Percentiles rank a stretch among this genome's conserved stretches.
These are phyloP conservation scores for Boletus reticuloceps DNA, from an alignment of 768 basidiomycete genomes.

Conservation along the genomic window DNA sequence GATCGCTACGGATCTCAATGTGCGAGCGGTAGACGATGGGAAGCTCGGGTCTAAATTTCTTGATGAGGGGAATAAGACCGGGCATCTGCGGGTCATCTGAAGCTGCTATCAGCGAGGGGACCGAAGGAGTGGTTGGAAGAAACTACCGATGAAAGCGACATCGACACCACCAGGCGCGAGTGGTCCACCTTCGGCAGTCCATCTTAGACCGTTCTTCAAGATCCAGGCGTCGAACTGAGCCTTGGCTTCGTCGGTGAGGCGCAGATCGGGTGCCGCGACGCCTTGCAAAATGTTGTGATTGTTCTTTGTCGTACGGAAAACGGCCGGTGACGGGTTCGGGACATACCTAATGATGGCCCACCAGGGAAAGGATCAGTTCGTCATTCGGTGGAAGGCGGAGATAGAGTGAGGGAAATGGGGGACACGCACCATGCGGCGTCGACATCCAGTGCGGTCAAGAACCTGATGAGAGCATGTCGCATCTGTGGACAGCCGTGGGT, in stretches of 20 bases:
- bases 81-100: conserved; percentile 92
- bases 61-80: conserved; percentile 90
- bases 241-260: conserved; percentile 76
- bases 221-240: conserved; percentile 86
- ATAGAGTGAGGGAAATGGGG: conserved; percentile 1
- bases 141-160: conserved; percentile 81
- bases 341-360: conserved; percentile 62
- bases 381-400: background rate
- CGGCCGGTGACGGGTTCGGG: conserved; percentile 82
- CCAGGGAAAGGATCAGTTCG: background rate
- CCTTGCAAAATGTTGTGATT: conserved; percentile 96
- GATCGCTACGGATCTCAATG: conserved; percentile 89
- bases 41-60: conserved; percentile 75
- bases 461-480: conserved; percentile 90
- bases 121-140: background rate
- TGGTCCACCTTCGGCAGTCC: conserved; percentile 85
- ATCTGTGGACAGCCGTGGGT: conserved; percentile 48
- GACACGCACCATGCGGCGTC: conserved; percentile 74
- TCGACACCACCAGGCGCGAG: conserved; percentile 80
- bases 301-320: conserved; percentile 94
- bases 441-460: conserved; percentile 76
- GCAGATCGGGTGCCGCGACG: conserved; percentile 75
- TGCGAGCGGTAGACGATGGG: conserved; percentile 94
- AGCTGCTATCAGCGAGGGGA: conserved; percentile 7
- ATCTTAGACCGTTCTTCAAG: conserved; percentile 81